Evolutionary conservation across 2,329 filamentous ascomycete genomes (phyloP).

Genomic region (Remersonia thermophila): DNA sequence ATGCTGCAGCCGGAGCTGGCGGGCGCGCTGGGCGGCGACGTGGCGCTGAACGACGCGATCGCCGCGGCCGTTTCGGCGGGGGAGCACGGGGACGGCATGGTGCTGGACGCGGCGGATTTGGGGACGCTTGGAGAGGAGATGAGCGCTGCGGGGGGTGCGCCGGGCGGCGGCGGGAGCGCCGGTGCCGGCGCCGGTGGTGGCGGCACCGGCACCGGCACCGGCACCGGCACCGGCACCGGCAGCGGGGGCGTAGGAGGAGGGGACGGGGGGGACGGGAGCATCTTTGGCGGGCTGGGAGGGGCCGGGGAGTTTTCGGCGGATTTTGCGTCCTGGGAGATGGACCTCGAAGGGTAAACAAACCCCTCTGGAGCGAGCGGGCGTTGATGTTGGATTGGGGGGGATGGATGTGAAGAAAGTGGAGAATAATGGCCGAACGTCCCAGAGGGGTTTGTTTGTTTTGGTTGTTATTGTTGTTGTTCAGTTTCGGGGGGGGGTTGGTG

Average conservation of each 20-base stretch:
- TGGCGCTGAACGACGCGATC: conserved; percentile 28
- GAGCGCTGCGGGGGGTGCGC: too few relatives aligned
- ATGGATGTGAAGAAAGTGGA: too few relatives aligned
- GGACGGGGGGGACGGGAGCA: conserved; percentile 25
- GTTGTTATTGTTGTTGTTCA: too few relatives aligned
- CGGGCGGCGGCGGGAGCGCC: too few relatives aligned
- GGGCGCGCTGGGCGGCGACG: conserved; percentile 4
- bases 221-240: too few relatives aligned
- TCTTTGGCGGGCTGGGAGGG: conserved; percentile 26
- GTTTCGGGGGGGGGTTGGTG: too few relatives aligned
- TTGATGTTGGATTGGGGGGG: background rate
- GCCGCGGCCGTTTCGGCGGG: conserved; percentile 29
- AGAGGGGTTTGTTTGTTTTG: too few relatives aligned
- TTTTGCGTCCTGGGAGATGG: conserved; percentile 15
- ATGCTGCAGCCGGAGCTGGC: conserved; percentile 32
- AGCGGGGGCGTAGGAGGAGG: background rate
- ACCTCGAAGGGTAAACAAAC: background rate
- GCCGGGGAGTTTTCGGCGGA: conserved; percentile 19
- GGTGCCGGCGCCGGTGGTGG: too few relatives aligned
- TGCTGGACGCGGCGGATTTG: conserved; percentile 4
- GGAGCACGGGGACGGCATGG: too few relatives aligned
- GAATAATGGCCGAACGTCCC: too few relatives aligned
- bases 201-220: too few relatives aligned
- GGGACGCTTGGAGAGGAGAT: too few relatives aligned
- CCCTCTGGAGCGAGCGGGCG: background rate